Evolutionary conservation across 768 basidiomycete species (phyloP).

Genomic region (Roridomyces roridus): DNA sequence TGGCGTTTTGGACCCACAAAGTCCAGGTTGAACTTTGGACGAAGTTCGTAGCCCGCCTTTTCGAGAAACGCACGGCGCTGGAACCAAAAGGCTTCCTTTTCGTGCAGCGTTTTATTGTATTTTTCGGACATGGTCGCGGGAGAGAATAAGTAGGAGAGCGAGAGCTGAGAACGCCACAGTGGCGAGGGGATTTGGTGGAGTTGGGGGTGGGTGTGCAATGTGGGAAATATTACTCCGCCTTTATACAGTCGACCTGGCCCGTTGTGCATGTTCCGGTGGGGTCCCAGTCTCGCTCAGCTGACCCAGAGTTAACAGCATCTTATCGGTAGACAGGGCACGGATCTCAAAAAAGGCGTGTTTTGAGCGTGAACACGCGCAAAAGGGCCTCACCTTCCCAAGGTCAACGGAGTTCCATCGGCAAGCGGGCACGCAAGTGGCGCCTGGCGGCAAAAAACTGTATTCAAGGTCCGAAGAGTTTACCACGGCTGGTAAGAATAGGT

Average conservation of each 20-base stretch:
- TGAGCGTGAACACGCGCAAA: not conserved
- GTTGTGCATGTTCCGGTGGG: constrained; percentile 10
- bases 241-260: constrained; percentile 11
- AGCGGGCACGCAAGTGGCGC: not conserved
- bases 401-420: not conserved
- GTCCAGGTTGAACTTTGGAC: constrained; percentile 17
- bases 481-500: not conserved
- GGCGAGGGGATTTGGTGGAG: not conserved
- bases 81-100: constrained; percentile 23
- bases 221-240: constrained; percentile 7
- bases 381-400: too few relatives aligned
- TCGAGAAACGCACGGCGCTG: constrained; percentile 22
- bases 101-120: not conserved
- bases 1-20: constrained; percentile 16
- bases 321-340: not conserved
- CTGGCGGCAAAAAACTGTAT: not conserved
- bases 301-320: not conserved
- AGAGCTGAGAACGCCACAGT: not conserved
- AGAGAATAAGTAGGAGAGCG: too few relatives aligned
- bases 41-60: constrained; percentile 20
- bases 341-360: not conserved
- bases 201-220: too few relatives aligned
- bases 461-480: not conserved
- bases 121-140: not conserved
- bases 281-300: not conserved